These are phyloP conservation scores for Flaveria floridana DNA, from an alignment of 140 eudicot genomes.

Conservation along the genomic window DNA sequence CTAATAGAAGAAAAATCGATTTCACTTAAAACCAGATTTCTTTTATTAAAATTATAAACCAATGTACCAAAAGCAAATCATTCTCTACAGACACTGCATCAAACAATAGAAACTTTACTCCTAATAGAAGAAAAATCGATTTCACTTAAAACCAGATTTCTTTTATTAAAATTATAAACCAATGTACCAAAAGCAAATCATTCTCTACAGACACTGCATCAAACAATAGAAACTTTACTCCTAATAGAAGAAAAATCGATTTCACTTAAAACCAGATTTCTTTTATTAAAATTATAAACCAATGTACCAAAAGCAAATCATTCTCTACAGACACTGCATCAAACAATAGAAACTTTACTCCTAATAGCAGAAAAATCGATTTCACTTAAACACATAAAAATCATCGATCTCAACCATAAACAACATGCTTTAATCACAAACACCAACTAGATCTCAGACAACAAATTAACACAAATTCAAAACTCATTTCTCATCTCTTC, in stretches of 20 bases:
- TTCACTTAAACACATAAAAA: neutral
- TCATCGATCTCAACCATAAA: neutral
- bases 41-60: neutral
- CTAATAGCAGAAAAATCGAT: neutral
- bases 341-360: neutral
- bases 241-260: neutral
- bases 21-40: neutral
- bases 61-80: neutral
- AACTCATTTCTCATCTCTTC: neutral
- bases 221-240: neutral
- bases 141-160: neutral
- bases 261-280: neutral
- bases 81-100: neutral
- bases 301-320: neutral
- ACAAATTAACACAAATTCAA: neutral
- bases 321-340: neutral
- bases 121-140: neutral
- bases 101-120: neutral
- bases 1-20: neutral
- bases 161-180: neutral
- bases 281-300: neutral
- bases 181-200: neutral
- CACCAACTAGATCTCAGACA: constrained; percentile 12
- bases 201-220: neutral
- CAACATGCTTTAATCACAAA: neutral